Percentiles rank a stretch among this genome's conserved stretches.
Conservation (phyloP, 73 alveolate genomes). For the Paraurostyla sp. region DNA sequence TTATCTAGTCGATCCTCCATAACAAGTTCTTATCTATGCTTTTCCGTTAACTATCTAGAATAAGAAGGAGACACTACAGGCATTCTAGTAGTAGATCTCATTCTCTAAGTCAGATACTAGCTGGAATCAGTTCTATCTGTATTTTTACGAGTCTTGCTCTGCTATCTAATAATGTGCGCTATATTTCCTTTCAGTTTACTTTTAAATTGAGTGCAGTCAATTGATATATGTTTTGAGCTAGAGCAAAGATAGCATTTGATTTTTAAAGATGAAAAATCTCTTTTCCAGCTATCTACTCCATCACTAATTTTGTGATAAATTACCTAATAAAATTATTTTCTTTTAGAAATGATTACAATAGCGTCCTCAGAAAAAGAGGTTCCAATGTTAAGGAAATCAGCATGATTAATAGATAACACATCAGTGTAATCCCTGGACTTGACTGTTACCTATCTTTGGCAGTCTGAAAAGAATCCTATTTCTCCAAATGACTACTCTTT, state of each 20-base stretch:
- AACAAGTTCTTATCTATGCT: neutral
- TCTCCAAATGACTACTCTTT: constrained; percentile 83
- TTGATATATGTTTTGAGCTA: constrained; percentile 64
- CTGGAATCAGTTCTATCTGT: neutral
- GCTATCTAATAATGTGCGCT: neutral
- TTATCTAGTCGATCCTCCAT: neutral
- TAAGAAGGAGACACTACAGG: constrained; percentile 20
- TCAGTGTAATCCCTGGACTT: constrained; percentile 84
- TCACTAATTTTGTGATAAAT: neutral
- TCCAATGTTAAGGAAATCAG: constrained; percentile 44
- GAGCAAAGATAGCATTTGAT: constrained; percentile 73
- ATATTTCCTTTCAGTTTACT: constrained; percentile 55
- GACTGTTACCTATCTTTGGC: constrained; percentile 75
- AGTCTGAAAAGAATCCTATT: constrained; percentile 78
- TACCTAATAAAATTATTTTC: neutral
- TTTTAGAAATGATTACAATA: neutral
- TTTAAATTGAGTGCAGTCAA: constrained; percentile 58
- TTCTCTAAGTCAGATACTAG: neutral
- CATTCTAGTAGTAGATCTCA: neutral
- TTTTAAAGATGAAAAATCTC: constrained; percentile 58
- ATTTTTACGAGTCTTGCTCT: neutral
- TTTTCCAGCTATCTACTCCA: constrained; percentile 1
- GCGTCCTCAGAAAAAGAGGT: constrained; percentile 35
- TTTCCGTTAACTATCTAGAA: neutral
- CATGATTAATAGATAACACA: constrained; percentile 40